Evolutionary conservation across 2,329 filamentous ascomycete species (phyloP).

Genomic region (Penicillium sp.): DNA sequence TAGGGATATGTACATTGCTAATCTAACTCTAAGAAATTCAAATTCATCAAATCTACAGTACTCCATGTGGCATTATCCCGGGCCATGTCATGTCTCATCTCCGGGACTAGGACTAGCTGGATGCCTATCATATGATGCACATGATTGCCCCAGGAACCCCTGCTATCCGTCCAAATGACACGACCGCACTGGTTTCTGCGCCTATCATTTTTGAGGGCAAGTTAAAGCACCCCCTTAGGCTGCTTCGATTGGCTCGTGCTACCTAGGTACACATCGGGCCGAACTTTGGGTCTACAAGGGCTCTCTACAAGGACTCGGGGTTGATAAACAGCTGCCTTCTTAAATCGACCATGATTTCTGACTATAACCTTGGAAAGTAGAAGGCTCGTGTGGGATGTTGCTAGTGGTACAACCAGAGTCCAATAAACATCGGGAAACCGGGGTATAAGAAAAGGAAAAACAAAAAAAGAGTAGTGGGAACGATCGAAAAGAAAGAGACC

Average conservation of each 20-base stretch:
- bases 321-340: neutral
- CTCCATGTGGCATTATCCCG: neutral
- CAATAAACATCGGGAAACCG: slow-evolving; percentile 27
- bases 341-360: slow-evolving; percentile 14
- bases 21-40: neutral
- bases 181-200: neutral
- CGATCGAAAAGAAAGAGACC: slow-evolving; percentile 3
- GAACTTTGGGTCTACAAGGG: neutral
- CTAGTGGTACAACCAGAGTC: slow-evolving; percentile 28
- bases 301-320: neutral
- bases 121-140: slow-evolving; percentile 5
- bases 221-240: neutral
- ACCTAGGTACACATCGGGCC: neutral
- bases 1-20: neutral
- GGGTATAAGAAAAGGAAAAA: slow-evolving; percentile 22
- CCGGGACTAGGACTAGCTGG: slow-evolving; percentile 5
- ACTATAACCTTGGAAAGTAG: slow-evolving; percentile 8
- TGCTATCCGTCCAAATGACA: neutral
- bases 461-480: slow-evolving; percentile 1
- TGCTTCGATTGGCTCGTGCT: neutral
- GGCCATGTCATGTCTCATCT: slow-evolving; percentile 12
- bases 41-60: neutral
- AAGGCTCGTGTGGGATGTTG: slow-evolving; percentile 16
- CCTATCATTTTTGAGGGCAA: neutral
- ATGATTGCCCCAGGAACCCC: slow-evolving; percentile 5